A percentile compares a stretch with the other conserved stretches of the same genome.
These are phyloP conservation scores for Arctium minus DNA, from an alignment of 129 eudicot genomes.

Conservation along the genomic window DNA sequence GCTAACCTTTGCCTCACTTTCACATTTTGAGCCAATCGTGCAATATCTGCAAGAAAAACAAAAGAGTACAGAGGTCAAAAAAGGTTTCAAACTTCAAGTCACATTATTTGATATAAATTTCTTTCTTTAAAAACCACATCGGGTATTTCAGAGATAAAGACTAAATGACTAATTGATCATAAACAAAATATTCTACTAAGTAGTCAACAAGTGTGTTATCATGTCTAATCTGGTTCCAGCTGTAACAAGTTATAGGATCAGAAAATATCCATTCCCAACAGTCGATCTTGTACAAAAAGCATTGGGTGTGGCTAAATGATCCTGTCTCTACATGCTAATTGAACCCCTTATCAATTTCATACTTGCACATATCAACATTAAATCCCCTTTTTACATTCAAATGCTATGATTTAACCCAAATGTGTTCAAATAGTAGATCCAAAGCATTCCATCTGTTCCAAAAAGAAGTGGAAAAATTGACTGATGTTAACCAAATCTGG, in stretches of 20 bases:
- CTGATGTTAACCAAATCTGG: background rate
- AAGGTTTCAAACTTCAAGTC: background rate
- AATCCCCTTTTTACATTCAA: background rate
- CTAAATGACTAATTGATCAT: background rate
- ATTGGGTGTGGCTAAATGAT: background rate
- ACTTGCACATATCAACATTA: background rate
- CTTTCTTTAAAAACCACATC: background rate
- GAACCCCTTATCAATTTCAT: background rate
- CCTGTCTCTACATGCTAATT: background rate
- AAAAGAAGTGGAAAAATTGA: background rate
- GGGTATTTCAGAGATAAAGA: background rate
- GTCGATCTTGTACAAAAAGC: background rate
- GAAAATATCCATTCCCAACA: background rate
- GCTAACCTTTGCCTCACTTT: conserved; percentile 97
- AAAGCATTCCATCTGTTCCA: background rate
- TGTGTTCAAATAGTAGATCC: background rate
- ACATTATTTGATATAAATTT: background rate
- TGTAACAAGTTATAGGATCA: background rate
- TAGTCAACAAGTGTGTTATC: background rate
- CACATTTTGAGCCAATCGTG: conserved; percentile 83
- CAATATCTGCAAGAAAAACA: conserved; percentile 56
- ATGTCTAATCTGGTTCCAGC: background rate
- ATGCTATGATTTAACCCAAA: background rate
- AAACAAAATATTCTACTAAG: background rate
- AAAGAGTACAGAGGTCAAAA: conserved; percentile 5